Evolutionary conservation across 352 stramenopile species (phyloP).

Genomic region (Phytopythium mirpurense): DNA sequence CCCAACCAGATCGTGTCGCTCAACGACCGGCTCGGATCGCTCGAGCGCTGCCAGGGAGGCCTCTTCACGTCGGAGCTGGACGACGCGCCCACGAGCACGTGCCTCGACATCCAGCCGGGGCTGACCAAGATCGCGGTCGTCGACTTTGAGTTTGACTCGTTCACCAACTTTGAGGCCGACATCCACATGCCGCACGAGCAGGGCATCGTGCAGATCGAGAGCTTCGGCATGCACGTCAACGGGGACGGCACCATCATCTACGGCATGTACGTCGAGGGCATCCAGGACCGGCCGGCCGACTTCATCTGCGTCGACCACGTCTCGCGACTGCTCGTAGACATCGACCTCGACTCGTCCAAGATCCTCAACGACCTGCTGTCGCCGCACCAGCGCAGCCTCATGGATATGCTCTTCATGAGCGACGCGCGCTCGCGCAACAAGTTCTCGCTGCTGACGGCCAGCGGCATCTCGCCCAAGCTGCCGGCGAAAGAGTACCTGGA

Average conservation of each 20-base stretch:
- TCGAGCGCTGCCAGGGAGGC: slow-evolving; percentile 94
- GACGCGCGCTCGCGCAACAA: slow-evolving; percentile 94
- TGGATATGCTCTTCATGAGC: slow-evolving; percentile 95
- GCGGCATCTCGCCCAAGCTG: slow-evolving; percentile 94
- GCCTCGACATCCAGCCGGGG: slow-evolving; percentile 77
- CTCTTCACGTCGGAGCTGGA: slow-evolving; percentile 96
- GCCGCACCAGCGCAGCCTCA: slow-evolving; percentile 89
- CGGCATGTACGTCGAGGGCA: slow-evolving; percentile 92
- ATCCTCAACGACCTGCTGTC: slow-evolving; percentile 96
- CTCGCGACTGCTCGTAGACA: slow-evolving; percentile 93
- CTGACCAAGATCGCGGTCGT: slow-evolving; percentile 96
- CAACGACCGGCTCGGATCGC: slow-evolving; percentile 95
- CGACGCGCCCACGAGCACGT: slow-evolving; percentile 71
- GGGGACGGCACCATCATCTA: slow-evolving; percentile 81
- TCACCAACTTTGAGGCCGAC: slow-evolving; percentile 98
- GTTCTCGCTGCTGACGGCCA: slow-evolving; percentile 96
- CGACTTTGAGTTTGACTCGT: slow-evolving; percentile 96
- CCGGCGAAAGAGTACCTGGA: slow-evolving; percentile 95
- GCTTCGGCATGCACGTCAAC: slow-evolving; percentile 91
- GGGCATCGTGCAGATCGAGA: slow-evolving; percentile 96
- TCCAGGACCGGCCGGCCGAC: slow-evolving; percentile 96
- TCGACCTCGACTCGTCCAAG: slow-evolving; percentile 93
- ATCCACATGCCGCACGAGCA: slow-evolving; percentile 93
- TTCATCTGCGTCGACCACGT: slow-evolving; percentile 97
- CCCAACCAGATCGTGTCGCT: slow-evolving; percentile 97